Conservation (phyloP, 441 rosid species). For the Breynia disticha region DNA sequence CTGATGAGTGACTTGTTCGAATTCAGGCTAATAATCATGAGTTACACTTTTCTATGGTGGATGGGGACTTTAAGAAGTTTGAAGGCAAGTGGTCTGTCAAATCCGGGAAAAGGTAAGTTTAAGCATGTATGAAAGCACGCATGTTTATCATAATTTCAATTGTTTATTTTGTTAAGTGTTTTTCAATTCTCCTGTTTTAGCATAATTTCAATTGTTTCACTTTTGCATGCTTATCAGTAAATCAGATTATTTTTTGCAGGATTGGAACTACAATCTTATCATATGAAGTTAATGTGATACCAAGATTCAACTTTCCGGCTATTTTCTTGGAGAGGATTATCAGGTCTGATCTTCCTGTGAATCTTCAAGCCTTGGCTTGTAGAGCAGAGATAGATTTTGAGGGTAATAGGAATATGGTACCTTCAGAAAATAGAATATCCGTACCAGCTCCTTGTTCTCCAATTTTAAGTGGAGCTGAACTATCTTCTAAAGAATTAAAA, state of each 20-base stretch:
- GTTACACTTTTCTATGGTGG: conserved; percentile 88
- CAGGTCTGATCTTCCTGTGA: conserved; percentile 89
- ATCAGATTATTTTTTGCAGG: conserved; percentile 28
- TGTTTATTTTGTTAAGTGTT: too few species aligned
- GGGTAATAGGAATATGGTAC: conserved; percentile 28
- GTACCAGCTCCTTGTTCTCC: conserved; percentile 22
- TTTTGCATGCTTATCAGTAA: background rate
- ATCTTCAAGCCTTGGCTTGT: conserved; percentile 79
- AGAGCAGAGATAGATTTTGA: conserved; percentile 56
- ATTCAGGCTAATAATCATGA: conserved; percentile 58
- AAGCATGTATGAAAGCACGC: background rate
- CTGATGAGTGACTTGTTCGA: conserved; percentile 5
- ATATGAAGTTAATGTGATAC: conserved; percentile 84
- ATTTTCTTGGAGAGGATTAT: conserved; percentile 91
- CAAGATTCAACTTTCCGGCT: conserved; percentile 87
- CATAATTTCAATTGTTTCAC: background rate
- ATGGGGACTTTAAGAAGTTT: conserved; percentile 97
- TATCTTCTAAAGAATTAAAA: conserved; percentile 20
- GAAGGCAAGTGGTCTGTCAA: conserved; percentile 91
- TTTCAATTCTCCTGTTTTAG: too few species aligned
- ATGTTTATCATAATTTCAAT: background rate
- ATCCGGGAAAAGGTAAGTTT: conserved; percentile 57
- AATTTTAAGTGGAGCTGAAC: conserved; percentile 22
- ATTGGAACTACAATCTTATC: conserved; percentile 49
- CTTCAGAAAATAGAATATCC: conserved; percentile 18